A percentile compares a stretch with the other conserved stretches of the same genome.
Evolutionary conservation across 306 rosid species (phyloP).

Genomic region (Bauhinia variegata): DNA sequence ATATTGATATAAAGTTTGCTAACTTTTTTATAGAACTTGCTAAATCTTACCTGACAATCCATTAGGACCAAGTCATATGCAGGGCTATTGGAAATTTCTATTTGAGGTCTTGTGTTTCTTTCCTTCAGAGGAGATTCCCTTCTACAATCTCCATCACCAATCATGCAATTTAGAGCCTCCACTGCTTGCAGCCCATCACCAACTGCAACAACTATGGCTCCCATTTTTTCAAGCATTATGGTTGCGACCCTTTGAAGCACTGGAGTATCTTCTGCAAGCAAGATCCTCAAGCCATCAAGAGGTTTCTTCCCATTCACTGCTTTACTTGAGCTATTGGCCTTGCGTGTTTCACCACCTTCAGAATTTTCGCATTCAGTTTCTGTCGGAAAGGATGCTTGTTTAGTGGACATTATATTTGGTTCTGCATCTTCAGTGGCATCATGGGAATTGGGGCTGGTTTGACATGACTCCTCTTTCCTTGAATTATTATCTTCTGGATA

Average conservation of each 20-base stretch:
- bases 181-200: constrained; percentile 93
- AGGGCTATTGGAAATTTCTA: constrained; percentile 43
- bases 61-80: constrained; percentile 84
- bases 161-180: constrained; percentile 69
- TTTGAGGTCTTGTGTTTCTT: no score
- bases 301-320: constrained; percentile 54
- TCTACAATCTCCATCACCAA: constrained; percentile 48
- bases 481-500: constrained; percentile 41
- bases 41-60: constrained; percentile 92
- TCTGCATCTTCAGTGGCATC: constrained; percentile 31
- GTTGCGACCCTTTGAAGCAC: constrained; percentile 94
- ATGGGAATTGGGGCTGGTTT: constrained; percentile 33
- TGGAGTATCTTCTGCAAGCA: constrained; percentile 96
- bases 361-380: constrained; percentile 43
- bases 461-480: constrained; percentile 50
- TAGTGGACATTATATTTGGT: constrained; percentile 19
- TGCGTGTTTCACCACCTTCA: constrained; percentile 40
- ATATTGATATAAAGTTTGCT: neutral
- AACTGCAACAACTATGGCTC: constrained; percentile 85
- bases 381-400: constrained; percentile 35
- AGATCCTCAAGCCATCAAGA: constrained; percentile 80
- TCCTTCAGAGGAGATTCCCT: no score
- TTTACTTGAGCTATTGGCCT: constrained; percentile 44
- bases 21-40: neutral
- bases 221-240: constrained; percentile 98